phyloP scores from a whole-genome alignment of 495 filamentous ascomycete genomes.

The Extremus antarcticus region DNA sequence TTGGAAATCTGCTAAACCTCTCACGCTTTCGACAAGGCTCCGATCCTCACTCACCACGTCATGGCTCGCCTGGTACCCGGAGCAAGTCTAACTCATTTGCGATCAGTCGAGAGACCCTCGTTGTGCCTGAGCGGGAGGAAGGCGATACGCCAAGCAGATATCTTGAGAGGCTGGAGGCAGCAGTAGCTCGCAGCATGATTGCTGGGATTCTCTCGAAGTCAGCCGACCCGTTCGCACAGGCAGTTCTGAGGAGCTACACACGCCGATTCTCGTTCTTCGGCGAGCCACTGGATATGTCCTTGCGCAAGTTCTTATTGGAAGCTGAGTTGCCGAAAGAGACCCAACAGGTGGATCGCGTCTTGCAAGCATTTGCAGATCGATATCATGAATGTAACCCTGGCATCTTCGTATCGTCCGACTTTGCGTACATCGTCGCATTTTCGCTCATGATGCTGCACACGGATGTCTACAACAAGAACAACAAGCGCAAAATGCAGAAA shows the following conservation, averaged over 20 bases:
- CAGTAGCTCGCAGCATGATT: slow-evolving; percentile 64
- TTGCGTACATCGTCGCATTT: slow-evolving; percentile 95
- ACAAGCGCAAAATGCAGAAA: slow-evolving; percentile 98
- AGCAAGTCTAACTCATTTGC: slow-evolving; percentile 66
- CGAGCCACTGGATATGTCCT: slow-evolving; percentile 95
- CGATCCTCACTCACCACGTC: slow-evolving; percentile 50
- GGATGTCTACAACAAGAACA: slow-evolving; percentile 98
- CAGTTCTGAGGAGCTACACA: slow-evolving; percentile 87
- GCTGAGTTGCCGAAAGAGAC: slow-evolving; percentile 94
- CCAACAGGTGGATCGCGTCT: slow-evolving; percentile 90
- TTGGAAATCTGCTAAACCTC: slow-evolving; percentile 75
- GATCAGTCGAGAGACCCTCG: slow-evolving; percentile 48
- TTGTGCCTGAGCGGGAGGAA: slow-evolving; percentile 70
- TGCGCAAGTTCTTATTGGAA: slow-evolving; percentile 91
- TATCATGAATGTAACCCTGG: slow-evolving; percentile 98
- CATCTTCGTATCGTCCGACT: slow-evolving; percentile 82
- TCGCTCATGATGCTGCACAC: slow-evolving; percentile 94
- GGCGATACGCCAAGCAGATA: slow-evolving; percentile 87
- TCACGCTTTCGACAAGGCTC: slow-evolving; percentile 67
- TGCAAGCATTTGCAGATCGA: slow-evolving; percentile 89
- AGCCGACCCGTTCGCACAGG: slow-evolving; percentile 68
- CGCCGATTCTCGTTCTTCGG: slow-evolving; percentile 86
- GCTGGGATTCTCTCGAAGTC: slow-evolving; percentile 74
- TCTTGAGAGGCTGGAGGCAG: slow-evolving; percentile 67
- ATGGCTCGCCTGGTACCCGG: slow-evolving; percentile 55